Evolutionary conservation across 2,329 filamentous ascomycete genomes (phyloP), one percentile per base, ranked within the genome.

Genomic region (Xylaria arbuscula): DNA sequence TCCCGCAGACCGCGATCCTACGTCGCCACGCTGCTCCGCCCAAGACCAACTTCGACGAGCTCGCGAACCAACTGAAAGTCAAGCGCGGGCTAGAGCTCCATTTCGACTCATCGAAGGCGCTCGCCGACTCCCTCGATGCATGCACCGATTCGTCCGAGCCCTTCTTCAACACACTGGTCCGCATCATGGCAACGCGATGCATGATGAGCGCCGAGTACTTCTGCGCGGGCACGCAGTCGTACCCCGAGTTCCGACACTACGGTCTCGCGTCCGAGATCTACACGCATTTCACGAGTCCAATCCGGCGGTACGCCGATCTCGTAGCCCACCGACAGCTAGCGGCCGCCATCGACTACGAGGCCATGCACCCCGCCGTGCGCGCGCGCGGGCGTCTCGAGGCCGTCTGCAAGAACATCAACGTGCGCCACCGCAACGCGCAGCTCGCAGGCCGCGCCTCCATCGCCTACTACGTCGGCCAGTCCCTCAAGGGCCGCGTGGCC

Each of bases 141-240:
- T 99, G 96, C 79, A 86, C 91, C 56, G 94, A 98, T 77, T 82
- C 89, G 0, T 79, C 84, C 10, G 93, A 98, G 75, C 93, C 95
- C 34, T 99, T 98, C 84, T 98, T 99, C 88, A 99, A 99, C 86
- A 99, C 95, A 1, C 89, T 99, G 28, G 91, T 99, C 74, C 93
- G 96, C 78, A 97, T 99, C 82, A 92, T 99, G 84, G 96, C 96
- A 10, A 99, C 96, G 9, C 91, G 96, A 24, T 99, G 96, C 87
- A 99, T 99, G 96, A 97, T 97, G 86, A 96, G 93, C 62, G 96
- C 96, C 70, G 96, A 99, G 82, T 99, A 99, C 83, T 99, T 99
- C 82, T 96, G 93, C 82, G 93, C 95, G 0, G 96, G 96, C 68
- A 94, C 94, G 7, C 94, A 98, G 79, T 89, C 94, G 0, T 95